Base-by-base conservation (phyloP, 2,329 filamentous ascomycete species). In the Aureobasidium sp. region DNA sequence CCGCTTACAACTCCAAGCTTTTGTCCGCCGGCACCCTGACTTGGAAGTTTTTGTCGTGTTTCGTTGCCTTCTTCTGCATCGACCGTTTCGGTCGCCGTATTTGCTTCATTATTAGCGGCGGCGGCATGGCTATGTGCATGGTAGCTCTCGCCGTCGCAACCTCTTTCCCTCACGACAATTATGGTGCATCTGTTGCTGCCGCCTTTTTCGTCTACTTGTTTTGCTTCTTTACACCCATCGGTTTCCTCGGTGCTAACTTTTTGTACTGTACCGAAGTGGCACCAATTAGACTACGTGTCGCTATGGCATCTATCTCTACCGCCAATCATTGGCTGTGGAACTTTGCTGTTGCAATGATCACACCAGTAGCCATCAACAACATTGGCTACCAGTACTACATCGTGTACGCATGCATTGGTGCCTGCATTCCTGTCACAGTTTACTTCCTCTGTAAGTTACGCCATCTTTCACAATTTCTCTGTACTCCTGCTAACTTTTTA, bases 191-290 rank as follows among this genome's bases (percentile, higher is more conserved):
- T 63, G 78, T 84, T 45, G 78, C 76, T 0, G 80, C 80, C 0
- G 81, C 79, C 0, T 76, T 81, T 64, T 84, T 84, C 70, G 77
- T 86, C 53, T 86, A 82, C 70, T 69, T 83, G 49, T 86, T 83
- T 74, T 82, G 84, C 71, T 82, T 80, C 66, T 85, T 85, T 70
- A 80, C 84, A 49, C 81, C 81, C 0, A 80, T 84, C 62, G 83
- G 82, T 0, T 84, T 83, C 72, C 75, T 84, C 0, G 83, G 83
- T 1, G 78, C 81, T 32, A 84, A 83, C 66, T 85, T 84, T 72
- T 73, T 85, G 27, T 85, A 85, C 70, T 82, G 81, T 62, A 79
- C 82, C 1, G 83, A 85, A 30, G 74, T 85, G 21, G 81, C 82
- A 0, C 82, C 83, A 0, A 72, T 80, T n/a, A 72, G 77, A 9